Evolutionary conservation across 768 basidiomycete genomes (phyloP), one percentile per base, ranked within the genome.

Genomic region (Russula emetica): DNA sequence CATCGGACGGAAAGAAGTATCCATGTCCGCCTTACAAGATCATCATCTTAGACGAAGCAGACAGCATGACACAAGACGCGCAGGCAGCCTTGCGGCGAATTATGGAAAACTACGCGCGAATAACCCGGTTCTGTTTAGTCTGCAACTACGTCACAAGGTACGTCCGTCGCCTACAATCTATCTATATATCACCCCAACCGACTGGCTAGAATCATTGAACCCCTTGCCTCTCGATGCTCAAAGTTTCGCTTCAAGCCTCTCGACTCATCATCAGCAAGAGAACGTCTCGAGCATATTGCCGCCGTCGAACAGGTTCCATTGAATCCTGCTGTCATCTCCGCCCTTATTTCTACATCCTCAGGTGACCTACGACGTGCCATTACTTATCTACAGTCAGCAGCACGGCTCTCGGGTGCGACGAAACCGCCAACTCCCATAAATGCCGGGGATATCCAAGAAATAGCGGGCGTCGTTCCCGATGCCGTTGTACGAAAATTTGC

Each of bases 61-160:
- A 99, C 74, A 96, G 94, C 6, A 99, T 99, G 97, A 99, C 97
- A 6, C 96, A 98, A 76, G 97, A 99, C 72, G 97, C 97, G 5
- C 97, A 99, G 74, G 94, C 90, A 38, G 97, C 97, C 0, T 79
- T 99, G 45, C 82, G 97, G 47, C 85, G 97, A n/a, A 98, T 98
- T 73, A 99, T 99, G 97, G 97, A 99, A 76, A 95, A 87, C n/a
- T 94, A 98, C 71, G 92, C 92, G 20, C 83, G 90, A 61, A 98
- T 98, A 72, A 99, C 97, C 36, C 83, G 97, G 5, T 99, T 99
- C 77, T 99, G 97, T 75, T 79, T 99, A 24, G 93, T 98, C 20
- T 99, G 97, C 78, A 99, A 99, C 78, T 99, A 98, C 74, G 97
- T 99, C 52, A 99, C 97, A 5, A 84, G 97, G 96, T 94, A 38